These are phyloP conservation scores for Angophora floribunda DNA, from an alignment of 345 rosid species.

Conservation along the genomic window DNA sequence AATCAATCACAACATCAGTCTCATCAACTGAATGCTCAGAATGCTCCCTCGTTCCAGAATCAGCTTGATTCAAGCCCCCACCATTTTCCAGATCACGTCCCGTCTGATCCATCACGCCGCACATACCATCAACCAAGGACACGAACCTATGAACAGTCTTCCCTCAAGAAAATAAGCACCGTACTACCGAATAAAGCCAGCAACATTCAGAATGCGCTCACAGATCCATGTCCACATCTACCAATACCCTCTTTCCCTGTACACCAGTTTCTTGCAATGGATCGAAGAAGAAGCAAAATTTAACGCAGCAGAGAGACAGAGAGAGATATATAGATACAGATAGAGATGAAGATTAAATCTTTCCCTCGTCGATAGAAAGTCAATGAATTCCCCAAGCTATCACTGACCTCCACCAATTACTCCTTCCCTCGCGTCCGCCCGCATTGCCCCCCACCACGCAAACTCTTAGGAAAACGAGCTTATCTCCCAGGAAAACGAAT, in stretches of 20 bases:
- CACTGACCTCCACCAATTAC: neutral
- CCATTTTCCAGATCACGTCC: neutral
- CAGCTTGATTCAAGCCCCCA: neutral
- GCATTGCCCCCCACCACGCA: neutral
- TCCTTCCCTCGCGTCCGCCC: neutral
- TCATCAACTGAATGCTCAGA: neutral
- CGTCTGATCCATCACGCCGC: neutral
- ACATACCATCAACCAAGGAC: neutral
- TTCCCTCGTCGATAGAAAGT: neutral
- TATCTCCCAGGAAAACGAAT: neutral
- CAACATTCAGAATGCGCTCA: neutral
- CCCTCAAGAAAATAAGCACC: neutral
- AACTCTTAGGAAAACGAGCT: neutral
- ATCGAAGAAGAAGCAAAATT: neutral
- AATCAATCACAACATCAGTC: neutral
- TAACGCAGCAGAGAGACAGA: neutral
- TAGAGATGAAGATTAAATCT: neutral
- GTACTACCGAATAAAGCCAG: neutral
- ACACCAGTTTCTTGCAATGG: neutral
- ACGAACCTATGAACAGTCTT: neutral
- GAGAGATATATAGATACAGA: neutral
- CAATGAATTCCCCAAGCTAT: neutral
- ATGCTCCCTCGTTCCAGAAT: neutral
- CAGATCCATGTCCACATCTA: neutral
- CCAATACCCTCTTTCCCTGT: neutral